Percentiles rank a stretch among this genome's conserved stretches.
phyloP scores from a whole-genome alignment of 2,329 filamentous ascomycete species.

The Beauveria bassiana region DNA sequence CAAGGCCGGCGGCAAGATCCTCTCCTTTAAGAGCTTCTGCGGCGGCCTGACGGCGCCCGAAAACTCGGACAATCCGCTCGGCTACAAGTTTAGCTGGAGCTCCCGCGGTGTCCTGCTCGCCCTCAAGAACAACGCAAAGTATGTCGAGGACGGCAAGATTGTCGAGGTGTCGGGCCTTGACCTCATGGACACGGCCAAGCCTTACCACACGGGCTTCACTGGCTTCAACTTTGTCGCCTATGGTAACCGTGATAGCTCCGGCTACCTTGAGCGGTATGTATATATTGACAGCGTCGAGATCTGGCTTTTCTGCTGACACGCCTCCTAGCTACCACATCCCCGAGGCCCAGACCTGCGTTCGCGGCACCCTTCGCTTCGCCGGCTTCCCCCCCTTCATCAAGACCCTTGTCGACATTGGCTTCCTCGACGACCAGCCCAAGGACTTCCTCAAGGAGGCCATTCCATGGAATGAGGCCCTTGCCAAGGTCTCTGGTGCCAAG shows the following conservation, averaged over 20 bases:
- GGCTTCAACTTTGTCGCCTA: slow-evolving; percentile 81
- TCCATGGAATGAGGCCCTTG: slow-evolving; percentile 78
- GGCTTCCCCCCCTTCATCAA: slow-evolving; percentile 90
- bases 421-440: slow-evolving; percentile 65
- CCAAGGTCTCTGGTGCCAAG: slow-evolving; percentile 63
- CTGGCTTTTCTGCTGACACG: not conserved
- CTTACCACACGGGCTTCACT: slow-evolving; percentile 88
- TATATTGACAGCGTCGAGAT: not conserved
- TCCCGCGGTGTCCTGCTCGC: slow-evolving; percentile 77
- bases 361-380: slow-evolving; percentile 74
- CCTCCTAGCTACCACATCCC: slow-evolving; percentile 64
- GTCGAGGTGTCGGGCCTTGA: slow-evolving; percentile 58
- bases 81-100: slow-evolving; percentile 57
- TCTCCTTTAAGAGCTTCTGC: slow-evolving; percentile 75
- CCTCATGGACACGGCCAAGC: slow-evolving; percentile 81
- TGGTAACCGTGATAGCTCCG: slow-evolving; percentile 83
- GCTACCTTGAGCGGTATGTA: slow-evolving; percentile 63
- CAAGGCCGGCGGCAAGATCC: slow-evolving; percentile 75
- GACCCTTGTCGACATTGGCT: slow-evolving; percentile 80
- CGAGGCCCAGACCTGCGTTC: slow-evolving; percentile 82
- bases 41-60: slow-evolving; percentile 68
- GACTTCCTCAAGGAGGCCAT: slow-evolving; percentile 59
- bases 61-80: slow-evolving; percentile 77
- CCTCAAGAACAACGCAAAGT: slow-evolving; percentile 76
- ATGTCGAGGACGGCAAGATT: slow-evolving; percentile 71